Conservation (phyloP, 345 rosid genomes). For the Viola odorata region DNA sequence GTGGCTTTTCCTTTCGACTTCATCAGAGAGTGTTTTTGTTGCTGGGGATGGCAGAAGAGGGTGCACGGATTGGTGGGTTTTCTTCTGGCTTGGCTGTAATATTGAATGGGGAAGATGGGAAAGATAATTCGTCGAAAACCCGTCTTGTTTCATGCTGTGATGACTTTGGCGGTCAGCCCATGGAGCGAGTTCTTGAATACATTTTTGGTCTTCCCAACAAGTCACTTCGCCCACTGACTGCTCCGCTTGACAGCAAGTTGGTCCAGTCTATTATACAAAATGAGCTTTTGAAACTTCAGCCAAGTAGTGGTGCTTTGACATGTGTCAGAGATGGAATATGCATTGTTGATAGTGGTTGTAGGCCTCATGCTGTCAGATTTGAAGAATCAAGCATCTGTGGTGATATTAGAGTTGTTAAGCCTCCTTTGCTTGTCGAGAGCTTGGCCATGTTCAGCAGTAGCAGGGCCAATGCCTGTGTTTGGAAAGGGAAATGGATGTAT, state of each 20-base stretch:
- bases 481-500: conserved; percentile 99
- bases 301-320: conserved; percentile 15
- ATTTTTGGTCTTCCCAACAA: conserved; percentile 59
- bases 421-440: conserved; percentile 81
- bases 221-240: conserved; percentile 45
- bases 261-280: conserved; percentile 48
- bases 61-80: conserved; percentile 54
- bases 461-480: conserved; percentile 79
- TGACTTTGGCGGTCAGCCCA: conserved; percentile 63
- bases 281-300: conserved; percentile 35
- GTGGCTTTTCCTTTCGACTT: too few species aligned
- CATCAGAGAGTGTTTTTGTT: too few species aligned
- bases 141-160: conserved; percentile 69
- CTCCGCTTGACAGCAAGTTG: conserved; percentile 39
- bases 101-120: conserved; percentile 56
- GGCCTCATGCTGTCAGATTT: conserved; percentile 47
- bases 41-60: conserved; percentile 72
- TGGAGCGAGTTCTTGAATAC: conserved; percentile 76
- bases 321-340: conserved; percentile 52
- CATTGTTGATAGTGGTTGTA: conserved; percentile 42
- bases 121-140: conserved; percentile 41
- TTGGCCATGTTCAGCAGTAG: conserved; percentile 76
- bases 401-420: conserved; percentile 57
- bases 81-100: conserved; percentile 89
- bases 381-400: conserved; percentile 76